Evolutionary conservation across 192 early-diverging fungal species (phyloP).

Genomic region (Rhizophagus prolifer): DNA sequence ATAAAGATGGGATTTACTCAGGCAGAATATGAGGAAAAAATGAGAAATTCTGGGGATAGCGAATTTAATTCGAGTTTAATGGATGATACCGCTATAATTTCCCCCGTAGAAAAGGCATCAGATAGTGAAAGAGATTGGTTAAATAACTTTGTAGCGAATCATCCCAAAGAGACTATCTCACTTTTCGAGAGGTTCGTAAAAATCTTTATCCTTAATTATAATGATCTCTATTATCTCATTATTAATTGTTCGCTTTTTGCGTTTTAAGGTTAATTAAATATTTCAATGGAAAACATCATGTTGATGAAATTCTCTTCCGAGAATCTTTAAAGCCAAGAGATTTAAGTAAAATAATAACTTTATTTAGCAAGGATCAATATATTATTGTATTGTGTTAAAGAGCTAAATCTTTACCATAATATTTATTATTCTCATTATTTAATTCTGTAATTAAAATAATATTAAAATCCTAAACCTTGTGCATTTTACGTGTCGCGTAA

Average conservation of each 20-base stretch:
- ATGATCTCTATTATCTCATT: neutral
- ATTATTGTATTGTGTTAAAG: slow-evolving; percentile 19
- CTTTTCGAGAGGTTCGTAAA: slow-evolving; percentile 56
- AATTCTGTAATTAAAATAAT: too few relatives aligned
- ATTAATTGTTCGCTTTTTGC: slow-evolving; percentile 1
- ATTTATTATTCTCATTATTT: too few relatives aligned
- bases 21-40: slow-evolving; percentile 39
- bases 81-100: slow-evolving; percentile 30
- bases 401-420: too few relatives aligned
- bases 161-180: slow-evolving; percentile 52
- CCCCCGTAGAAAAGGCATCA: slow-evolving; percentile 48
- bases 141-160: slow-evolving; percentile 46
- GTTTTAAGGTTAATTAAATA: slow-evolving; percentile 65
- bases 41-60: slow-evolving; percentile 20
- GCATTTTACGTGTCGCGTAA: neutral
- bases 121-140: slow-evolving; percentile 54
- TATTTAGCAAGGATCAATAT: slow-evolving; percentile 17
- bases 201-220: neutral
- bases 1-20: slow-evolving; percentile 45
- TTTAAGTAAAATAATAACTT: slow-evolving; percentile 8
- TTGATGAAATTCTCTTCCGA: slow-evolving; percentile 77
- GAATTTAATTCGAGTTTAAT: slow-evolving; percentile 27
- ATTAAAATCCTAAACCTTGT: too few relatives aligned
- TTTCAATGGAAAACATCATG: slow-evolving; percentile 72
- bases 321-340: slow-evolving; percentile 25